These are phyloP conservation scores for Euptelea pleiosperma DNA, from an alignment of 164 flowering plant genomes.

Conservation along the genomic window DNA sequence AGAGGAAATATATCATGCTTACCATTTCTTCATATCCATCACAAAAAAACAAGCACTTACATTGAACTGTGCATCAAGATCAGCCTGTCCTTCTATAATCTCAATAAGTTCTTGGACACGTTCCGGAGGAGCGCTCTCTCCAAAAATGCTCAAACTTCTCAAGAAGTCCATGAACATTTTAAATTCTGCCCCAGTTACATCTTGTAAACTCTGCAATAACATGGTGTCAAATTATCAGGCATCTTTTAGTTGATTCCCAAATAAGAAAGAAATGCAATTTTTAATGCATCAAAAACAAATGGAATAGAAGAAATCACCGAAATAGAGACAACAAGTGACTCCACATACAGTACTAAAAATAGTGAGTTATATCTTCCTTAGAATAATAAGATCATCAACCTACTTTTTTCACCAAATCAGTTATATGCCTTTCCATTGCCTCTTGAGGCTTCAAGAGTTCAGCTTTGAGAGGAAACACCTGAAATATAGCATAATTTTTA, in stretches of 20 bases:
- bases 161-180: constrained; percentile 94
- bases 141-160: constrained; percentile 81
- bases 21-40: neutral
- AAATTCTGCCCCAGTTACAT: constrained; percentile 95
- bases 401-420: constrained; percentile 89
- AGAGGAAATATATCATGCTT: neutral
- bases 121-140: constrained; percentile 78
- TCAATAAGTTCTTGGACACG: constrained; percentile 79
- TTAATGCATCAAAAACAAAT: neutral
- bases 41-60: constrained; percentile 46
- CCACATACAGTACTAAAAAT: neutral
- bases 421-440: constrained; percentile 92
- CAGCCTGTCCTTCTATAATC: constrained; percentile 93
- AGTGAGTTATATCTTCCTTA: neutral
- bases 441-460: constrained; percentile 90
- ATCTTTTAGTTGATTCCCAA: constrained; percentile 4
- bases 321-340: neutral
- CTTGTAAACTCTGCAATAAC: constrained; percentile 76
- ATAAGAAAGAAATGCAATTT: constrained; percentile 3
- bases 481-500: constrained; percentile 14
- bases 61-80: constrained; percentile 83
- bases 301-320: neutral
- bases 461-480: constrained; percentile 89
- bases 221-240: constrained; percentile 9
- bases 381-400: constrained; percentile 2